Evolutionary conservation across 768 basidiomycete species (phyloP).

Genomic region (Coprinopsis sp.): DNA sequence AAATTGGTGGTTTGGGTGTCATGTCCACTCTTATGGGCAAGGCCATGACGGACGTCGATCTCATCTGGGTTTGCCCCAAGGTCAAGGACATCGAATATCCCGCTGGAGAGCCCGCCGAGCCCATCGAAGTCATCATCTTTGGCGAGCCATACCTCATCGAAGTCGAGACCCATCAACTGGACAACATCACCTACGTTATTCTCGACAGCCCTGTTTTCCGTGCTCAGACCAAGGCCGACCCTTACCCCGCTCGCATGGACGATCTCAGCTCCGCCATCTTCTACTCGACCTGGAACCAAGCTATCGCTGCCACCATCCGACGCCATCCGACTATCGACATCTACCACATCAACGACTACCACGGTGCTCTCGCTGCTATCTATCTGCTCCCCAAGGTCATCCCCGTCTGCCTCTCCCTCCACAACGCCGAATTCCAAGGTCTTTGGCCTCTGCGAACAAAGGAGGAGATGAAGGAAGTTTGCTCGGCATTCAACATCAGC

Average conservation of each 20-base stretch:
- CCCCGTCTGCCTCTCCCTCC: conserved; percentile 85
- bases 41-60: conserved; percentile 94
- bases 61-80: conserved; percentile 92
- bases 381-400: conserved; percentile 90
- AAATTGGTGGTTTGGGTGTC: conserved; percentile 95
- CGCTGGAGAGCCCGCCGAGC: conserved; percentile 84
- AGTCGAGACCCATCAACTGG: conserved; percentile 87
- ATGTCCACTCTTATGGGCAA: conserved; percentile 98
- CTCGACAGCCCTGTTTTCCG: conserved; percentile 96
- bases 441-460: conserved; percentile 95
- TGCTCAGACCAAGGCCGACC: conserved; percentile 92
- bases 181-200: conserved; percentile 94
- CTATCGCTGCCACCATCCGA: conserved; percentile 87
- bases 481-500: conserved; percentile 95
- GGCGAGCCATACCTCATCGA: conserved; percentile 94
- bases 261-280: conserved; percentile 95
- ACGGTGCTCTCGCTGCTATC: conserved; percentile 86
- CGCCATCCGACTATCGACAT: conserved; percentile 85
- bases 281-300: conserved; percentile 98
- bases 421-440: conserved; percentile 98
- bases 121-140: conserved; percentile 95
- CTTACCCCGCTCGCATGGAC: conserved; percentile 96
- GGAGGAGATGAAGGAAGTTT: conserved; percentile 98
- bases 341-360: conserved; percentile 94
- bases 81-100: conserved; percentile 95